Base-by-base conservation (phyloP, 106 monocot species). In the Acanthochlamys bracteata region DNA sequence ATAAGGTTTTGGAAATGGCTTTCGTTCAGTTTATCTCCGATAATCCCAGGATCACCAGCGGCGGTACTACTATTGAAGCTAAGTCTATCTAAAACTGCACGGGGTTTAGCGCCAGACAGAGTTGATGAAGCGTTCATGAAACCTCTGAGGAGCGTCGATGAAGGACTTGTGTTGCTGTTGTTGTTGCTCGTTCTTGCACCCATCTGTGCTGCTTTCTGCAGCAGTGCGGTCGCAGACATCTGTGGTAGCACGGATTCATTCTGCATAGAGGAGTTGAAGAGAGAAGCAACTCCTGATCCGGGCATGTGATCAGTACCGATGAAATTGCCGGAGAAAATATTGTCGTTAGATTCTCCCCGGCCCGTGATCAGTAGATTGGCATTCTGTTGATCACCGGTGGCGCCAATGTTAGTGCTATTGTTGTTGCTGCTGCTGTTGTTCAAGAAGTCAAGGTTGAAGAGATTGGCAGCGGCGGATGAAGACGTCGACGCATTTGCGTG, bases 211-310 rank as follows among this genome's bases (percentile, higher is more conserved):
- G 93, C 93, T 79, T 84, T 94, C 71, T 89, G 89, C 4, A 94
- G 93, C 66, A 93, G 65, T 0, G 86, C 85, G 0, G 93, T 93
- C 11, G 94, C 89, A 0, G 94, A 94, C 94, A 94, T 94, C 53
- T 96, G 90, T 17, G 87, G 87, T 23, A 90, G 76, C 16, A 69
- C 60, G 7, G 74, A 40, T 4, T 74, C 74, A 39, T 57, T 58
- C 22, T 57, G 40, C 51, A 68, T 39, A 0, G 82, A 59, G 11
- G 62, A 43, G 65, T 73, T 71, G 25, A 70, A 78, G 63, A 82
- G 41, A 53, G 64, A 69, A 11, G 72, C 25, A 7, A 74, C 60
- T 33, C 71, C 60, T 14, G 56, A 16, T 15, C 51, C 33, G 33
- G 17, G 3, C 53, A 64, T 53, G 40, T 70, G 57, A 39, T 71